A percentile compares a stretch with the other conserved stretches of the same genome.
phyloP scores from a whole-genome alignment of 2,329 filamentous ascomycete species.

The Rutstroemia sp. region DNA sequence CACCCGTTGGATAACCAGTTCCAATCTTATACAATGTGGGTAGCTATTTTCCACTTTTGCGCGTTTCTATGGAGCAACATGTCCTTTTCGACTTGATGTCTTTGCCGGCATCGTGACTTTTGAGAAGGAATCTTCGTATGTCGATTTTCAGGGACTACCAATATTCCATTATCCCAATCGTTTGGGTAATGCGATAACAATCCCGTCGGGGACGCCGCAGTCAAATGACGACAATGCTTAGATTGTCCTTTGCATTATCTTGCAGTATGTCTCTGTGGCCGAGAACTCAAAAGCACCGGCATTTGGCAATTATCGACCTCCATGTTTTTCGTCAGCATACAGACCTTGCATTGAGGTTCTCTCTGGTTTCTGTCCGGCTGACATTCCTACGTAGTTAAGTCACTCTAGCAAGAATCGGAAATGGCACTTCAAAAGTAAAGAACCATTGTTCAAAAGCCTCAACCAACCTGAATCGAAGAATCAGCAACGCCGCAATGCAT shows the following conservation, averaged over 20 bases:
- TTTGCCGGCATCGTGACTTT: not conserved
- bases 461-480: not conserved
- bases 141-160: not conserved
- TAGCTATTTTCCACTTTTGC: conserved; percentile 6
- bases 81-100: not conserved
- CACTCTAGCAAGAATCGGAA: not conserved
- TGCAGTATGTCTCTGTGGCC: not conserved
- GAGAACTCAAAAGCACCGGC: not conserved
- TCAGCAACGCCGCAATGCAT: conserved; percentile 13
- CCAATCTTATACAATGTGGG: conserved; percentile 4
- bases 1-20: not conserved
- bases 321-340: not conserved
- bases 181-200: not conserved
- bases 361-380: not conserved
- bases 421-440: not conserved
- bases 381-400: not conserved
- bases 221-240: not conserved
- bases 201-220: not conserved
- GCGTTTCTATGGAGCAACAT: not conserved
- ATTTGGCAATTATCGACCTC: not conserved
- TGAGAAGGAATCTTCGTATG: not conserved
- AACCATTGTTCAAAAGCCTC: not conserved
- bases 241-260: not conserved
- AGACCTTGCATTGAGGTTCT: not conserved
- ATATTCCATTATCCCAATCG: not conserved